phyloP scores from a whole-genome alignment of 768 basidiomycete species.

The Dioszegia hungarica region DNA sequence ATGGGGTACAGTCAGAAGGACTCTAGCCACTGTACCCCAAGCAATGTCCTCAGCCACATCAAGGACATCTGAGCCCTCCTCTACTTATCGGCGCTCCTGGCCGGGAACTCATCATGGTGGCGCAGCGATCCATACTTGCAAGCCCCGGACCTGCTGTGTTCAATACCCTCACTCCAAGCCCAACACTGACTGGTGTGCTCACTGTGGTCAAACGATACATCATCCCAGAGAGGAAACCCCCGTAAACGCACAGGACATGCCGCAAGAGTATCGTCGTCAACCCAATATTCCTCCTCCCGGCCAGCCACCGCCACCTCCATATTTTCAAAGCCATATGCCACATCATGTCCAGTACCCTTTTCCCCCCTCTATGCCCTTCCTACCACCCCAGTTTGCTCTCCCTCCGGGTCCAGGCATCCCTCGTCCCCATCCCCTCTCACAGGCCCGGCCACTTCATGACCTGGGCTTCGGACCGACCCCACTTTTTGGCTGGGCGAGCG shows the following conservation, averaged over 20 bases:
- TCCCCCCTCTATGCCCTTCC: not conserved
- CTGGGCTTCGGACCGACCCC: constrained; percentile 23
- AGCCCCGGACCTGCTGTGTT: not conserved
- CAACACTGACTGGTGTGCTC: not conserved
- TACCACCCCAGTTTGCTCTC: not conserved
- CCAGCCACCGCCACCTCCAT: too few relatives aligned
- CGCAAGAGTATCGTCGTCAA: too few relatives aligned
- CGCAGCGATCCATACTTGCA: not conserved
- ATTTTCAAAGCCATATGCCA: too few relatives aligned
- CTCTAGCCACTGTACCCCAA: too few relatives aligned
- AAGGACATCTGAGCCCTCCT: not conserved
- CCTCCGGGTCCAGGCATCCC: constrained; percentile 3
- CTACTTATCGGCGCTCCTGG: not conserved
- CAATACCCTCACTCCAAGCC: not conserved
- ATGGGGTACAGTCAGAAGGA: too few relatives aligned
- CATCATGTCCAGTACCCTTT: too few relatives aligned
- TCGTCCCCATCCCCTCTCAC: constrained; percentile 15
- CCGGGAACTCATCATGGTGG: not conserved
- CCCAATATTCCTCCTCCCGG: too few relatives aligned
- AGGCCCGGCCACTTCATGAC: constrained; percentile 17
- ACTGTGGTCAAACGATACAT: not conserved
- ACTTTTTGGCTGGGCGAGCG: constrained; percentile 32
- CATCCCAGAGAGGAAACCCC: not conserved
- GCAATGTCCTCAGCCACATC: not conserved
- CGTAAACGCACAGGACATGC: not conserved